A percentile compares a stretch with the other conserved stretches of the same genome.
These are phyloP conservation scores for Penicillium brasilianum DNA, from an alignment of 2,329 filamentous ascomycete genomes.

Conservation along the genomic window DNA sequence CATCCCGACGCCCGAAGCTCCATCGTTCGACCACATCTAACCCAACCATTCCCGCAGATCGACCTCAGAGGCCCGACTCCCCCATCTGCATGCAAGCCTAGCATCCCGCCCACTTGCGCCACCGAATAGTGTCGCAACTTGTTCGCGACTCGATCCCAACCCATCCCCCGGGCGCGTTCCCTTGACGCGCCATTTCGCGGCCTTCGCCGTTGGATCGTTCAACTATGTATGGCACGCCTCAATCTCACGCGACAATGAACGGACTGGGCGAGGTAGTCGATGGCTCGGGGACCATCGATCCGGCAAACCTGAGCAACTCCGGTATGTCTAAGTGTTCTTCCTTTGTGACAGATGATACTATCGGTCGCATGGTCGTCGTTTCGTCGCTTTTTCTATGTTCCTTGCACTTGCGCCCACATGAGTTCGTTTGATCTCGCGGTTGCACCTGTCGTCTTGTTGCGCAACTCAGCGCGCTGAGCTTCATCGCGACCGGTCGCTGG, in stretches of 20 bases:
- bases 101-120: conserved; percentile 25
- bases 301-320: conserved; percentile 79
- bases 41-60: conserved; percentile 35
- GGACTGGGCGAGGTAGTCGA: conserved; percentile 63
- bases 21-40: conserved; percentile 33
- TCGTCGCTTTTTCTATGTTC: conserved; percentile 14
- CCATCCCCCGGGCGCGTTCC: conserved; percentile 32
- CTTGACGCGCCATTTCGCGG: conserved; percentile 42
- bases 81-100: conserved; percentile 37
- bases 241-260: conserved; percentile 67
- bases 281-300: conserved; percentile 89
- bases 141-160: conserved; percentile 21
- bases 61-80: conserved; percentile 25
- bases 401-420: conserved; percentile 1
- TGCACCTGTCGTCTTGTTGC: conserved; percentile 10
- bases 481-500: not conserved
- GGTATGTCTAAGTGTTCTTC: conserved; percentile 60
- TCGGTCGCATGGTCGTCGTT: conserved; percentile 23
- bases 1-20: conserved; percentile 30
- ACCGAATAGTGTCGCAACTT: conserved; percentile 23
- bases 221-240: conserved; percentile 55
- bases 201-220: conserved; percentile 36
- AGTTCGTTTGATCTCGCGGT: conserved; percentile 7
- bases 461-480: conserved; percentile 12
- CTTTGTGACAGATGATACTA: conserved; percentile 8